Base-by-base conservation (phyloP, 495 filamentous ascomycete genomes). In the Trichoderma gamsii region DNA sequence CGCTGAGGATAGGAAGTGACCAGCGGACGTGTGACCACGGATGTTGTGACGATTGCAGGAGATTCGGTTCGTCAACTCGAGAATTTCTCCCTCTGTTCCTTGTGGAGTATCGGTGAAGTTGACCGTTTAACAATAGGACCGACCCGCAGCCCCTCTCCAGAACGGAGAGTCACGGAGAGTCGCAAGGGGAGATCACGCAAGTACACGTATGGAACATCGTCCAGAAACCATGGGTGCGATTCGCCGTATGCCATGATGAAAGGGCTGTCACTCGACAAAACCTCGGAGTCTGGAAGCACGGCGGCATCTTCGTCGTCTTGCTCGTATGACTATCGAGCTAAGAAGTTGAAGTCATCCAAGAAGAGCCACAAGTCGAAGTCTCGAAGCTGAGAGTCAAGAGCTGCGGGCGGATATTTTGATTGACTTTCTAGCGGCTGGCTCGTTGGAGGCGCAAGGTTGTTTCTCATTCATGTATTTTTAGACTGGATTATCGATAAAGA, bases 11-110 rank as follows among this genome's bases (percentile, higher is more conserved):
- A 66, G 78, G 80, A 46, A 73, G 72, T 23, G 72, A 77, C 67
- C 75, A 79, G 59, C 69, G 73, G 32, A 76, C 72, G 13, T 81
- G 79, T 65, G 79, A 78, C 38, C 79, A 81, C 66, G 75, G 75
- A 46, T 80, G 79, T 69, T 81, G 79, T 69, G 74, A 71, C 61
- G 74, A 73, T 65, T 81, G 79, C 66, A 76, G 69, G 68, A 75
- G 72, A 56, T 76, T 74, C 38, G 41, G 78, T 78, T 12, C 23
- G 56, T 61, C 8, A 25, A 12, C 4, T 4, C 27, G 61, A 29
- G 1, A 29, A 66, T 29, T 49, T 15, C 25, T 63, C 52, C n/a
- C 49, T 25, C 27, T 18, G 44, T 11, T 11, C 8, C 12, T 65
- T 12, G 18, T n/a, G 25, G 15, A 52, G n/a, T 16, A 3, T 21